Conservation (phyloP, 768 basidiomycete genomes). For the Auricularia cornea region DNA sequence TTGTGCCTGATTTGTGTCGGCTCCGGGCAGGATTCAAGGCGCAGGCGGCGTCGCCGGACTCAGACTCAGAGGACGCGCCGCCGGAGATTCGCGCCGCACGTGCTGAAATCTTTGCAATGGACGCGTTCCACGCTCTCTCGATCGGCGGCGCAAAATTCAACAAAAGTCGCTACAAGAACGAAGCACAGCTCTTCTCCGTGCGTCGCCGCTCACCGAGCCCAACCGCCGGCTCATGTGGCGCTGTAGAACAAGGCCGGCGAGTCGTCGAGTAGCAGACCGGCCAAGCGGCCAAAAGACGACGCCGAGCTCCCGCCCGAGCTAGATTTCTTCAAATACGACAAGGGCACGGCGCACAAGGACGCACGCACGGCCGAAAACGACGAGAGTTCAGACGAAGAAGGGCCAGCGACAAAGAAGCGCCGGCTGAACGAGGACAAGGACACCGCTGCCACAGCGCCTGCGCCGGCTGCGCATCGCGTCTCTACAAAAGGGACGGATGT, state of each 20-base stretch:
- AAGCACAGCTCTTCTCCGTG: conserved; percentile 57
- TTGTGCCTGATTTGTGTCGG: too few relatives aligned
- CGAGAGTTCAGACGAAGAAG: conserved; percentile 18
- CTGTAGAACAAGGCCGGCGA: not conserved
- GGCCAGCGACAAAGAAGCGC: conserved; percentile 15
- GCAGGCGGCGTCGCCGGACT: too few relatives aligned
- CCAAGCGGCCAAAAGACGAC: conserved; percentile 13
- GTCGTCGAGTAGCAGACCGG: not conserved
- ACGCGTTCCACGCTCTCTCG: conserved; percentile 84
- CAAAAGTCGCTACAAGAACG: conserved; percentile 61
- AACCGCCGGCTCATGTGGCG: not conserved
- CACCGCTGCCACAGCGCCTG: conserved; percentile 14
- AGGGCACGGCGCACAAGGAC: conserved; percentile 39
- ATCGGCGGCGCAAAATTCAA: conserved; percentile 78
- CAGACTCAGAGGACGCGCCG: not conserved
- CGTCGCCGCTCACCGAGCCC: not conserved
- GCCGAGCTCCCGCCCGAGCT: conserved; percentile 64
- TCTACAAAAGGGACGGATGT: conserved; percentile 64
- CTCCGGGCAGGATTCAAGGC: too few relatives aligned
- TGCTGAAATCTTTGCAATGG: conserved; percentile 38
- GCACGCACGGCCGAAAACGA: conserved; percentile 25
- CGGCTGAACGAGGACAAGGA: conserved; percentile 12
- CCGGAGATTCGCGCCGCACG: not conserved
- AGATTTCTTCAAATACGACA: conserved; percentile 88
- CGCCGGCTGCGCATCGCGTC: conserved; percentile 50